Evolutionary conservation across 768 basidiomycete species (phyloP), one percentile per base, ranked within the genome.

Genomic region (Leccinum longicurvipes): DNA sequence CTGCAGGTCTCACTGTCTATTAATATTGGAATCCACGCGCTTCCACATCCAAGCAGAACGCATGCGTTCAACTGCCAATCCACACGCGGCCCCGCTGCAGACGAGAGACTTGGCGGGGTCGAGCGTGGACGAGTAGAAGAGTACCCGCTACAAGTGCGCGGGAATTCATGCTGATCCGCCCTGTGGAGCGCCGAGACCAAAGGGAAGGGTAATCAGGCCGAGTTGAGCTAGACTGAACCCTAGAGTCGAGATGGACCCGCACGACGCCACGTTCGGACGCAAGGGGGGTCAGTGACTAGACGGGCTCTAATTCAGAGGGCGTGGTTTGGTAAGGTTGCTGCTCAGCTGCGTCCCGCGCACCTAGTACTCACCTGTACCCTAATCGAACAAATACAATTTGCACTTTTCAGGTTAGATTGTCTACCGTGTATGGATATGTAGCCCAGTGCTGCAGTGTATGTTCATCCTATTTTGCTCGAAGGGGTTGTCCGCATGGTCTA

Each of bases 401-500:
- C 58, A 72, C 69, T 55, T 67, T 69, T 72, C 51, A 31, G 69
- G 69, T 49, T 72, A 71, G 60, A 71, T 71, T 72, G 60, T 55
- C 49, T 49, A 11, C 63, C 63, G 45, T 51, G 50, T 71, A 63
- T 60, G 66, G 63, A 53, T 54, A 61, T 36, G 56, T 28, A 57
- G 24, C 53, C 54, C 42, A 31, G 44, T 39, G 32, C 17, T 39
- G 36, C 36, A 39, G 36, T n/a, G 56, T 56, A 55, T 64, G 55
- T 50, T 48, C 55, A 56, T 61, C 17, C 57, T 41, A 63, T 61
- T 56, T 67, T 53, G 48, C 58, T 58, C 44, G 55, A 67, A 61
- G 44, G 56, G 52, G 58, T 56, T 58, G 19, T 25, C 58, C 64
- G 59, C 64, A 65, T 67, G 64, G 55, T 47, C 51, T 51, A 57